Evolutionary conservation across 371 early-diverging fungal species (phyloP), one percentile per base, ranked within the genome.

Genomic region (Batrachochytrium dendrobatidis): DNA sequence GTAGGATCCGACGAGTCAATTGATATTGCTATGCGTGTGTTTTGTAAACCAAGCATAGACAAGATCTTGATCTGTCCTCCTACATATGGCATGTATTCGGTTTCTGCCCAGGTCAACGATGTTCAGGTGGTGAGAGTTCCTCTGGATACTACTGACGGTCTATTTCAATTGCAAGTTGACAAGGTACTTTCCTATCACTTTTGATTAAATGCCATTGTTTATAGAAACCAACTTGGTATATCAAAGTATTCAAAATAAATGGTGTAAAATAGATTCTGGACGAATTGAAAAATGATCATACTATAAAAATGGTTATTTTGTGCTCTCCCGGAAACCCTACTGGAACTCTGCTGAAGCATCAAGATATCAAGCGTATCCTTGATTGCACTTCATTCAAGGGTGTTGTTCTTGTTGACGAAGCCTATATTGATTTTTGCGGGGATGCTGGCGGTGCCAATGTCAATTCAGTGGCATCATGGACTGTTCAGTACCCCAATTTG

Each of bases 261-360:
- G 15, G 39, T 15, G 39, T 12, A 3, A 7, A 26, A 34, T 58
- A 88, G 86, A 78, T 91, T 46, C 67, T 85, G 44, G 72, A 69
- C 20, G 73, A 75, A 0, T 54, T 91, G 18, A 67, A 72, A 22
- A 72, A 77, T 43, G 83, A 93, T 58, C 84, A 88, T 17, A 62
- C 80, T 10, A 84, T 95, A 69, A 96, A 95, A 67, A 60, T 96
- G 12, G 72, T 95, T 46, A 92, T 93, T 72, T 77, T 97, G 60
- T 97, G 98, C 74, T 91, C 92, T 22, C 98, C 98, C 6, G 98
- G 98, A 59, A 98, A 98, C 74, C 98, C 98, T 20, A 98, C 98
- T 1, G 96, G 95, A 35, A 89, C 91, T 3, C 75, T 78, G 24
- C 75, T 98, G 39, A 56, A 56, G 20, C 80, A 86, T 59, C 72